These are phyloP conservation scores for Quercus gilva DNA, from an alignment of 306 rosid species.

Conservation along the genomic window DNA sequence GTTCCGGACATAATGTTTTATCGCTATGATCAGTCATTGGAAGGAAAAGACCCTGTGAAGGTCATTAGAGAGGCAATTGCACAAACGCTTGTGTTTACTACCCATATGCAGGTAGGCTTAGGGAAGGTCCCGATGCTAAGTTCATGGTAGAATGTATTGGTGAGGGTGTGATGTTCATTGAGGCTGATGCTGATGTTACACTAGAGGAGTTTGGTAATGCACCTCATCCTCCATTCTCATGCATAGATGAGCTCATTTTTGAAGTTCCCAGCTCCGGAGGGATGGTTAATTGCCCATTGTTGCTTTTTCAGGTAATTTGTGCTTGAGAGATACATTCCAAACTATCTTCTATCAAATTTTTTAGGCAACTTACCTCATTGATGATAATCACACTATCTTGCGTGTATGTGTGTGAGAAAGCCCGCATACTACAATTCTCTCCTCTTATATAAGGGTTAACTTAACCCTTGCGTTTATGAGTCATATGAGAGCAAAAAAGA, in stretches of 20 bases:
- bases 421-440: too few relatives aligned
- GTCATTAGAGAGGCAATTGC: slow-evolving; percentile 32
- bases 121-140: slow-evolving; percentile 27
- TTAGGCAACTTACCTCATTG: too few relatives aligned
- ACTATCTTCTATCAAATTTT: neutral
- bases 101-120: slow-evolving; percentile 35
- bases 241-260: neutral
- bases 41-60: slow-evolving; percentile 26
- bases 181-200: neutral
- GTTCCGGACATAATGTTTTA: slow-evolving; percentile 30
- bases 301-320: neutral
- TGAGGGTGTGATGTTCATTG: neutral
- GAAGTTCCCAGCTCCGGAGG: neutral
- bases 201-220: neutral
- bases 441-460: too few relatives aligned
- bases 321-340: neutral
- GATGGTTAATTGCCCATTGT: neutral
- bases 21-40: slow-evolving; percentile 22
- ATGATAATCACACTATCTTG: too few relatives aligned
- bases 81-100: slow-evolving; percentile 31
- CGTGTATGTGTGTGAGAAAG: too few relatives aligned
- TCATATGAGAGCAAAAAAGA: too few relatives aligned
- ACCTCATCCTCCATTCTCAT: neutral
- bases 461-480: too few relatives aligned
- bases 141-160: neutral